phyloP scores from a whole-genome alignment of 805 yeast genomes.

The Nakazawaea ernobii region DNA sequence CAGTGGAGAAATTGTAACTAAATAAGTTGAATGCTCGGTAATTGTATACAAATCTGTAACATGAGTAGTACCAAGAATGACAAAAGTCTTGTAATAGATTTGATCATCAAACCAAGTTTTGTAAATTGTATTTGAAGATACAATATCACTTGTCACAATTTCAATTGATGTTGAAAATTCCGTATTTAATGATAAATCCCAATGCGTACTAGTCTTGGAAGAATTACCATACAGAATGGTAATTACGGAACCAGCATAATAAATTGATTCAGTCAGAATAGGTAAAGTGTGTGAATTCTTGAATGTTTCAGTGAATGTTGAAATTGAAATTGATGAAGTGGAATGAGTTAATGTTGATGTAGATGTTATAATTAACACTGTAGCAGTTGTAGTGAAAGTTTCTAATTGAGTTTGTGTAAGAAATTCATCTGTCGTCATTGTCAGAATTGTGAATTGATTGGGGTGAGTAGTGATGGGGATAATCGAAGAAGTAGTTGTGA shows the following conservation, averaged over 20 bases:
- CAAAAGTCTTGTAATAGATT: background rate
- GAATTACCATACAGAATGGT: background rate
- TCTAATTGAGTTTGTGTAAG: background rate
- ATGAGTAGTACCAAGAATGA: background rate
- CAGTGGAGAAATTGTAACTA: background rate
- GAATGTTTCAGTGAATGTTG: background rate
- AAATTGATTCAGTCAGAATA: background rate
- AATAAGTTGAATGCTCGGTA: background rate
- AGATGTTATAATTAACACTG: background rate
- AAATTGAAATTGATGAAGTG: background rate
- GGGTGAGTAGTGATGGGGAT: too few relatives aligned
- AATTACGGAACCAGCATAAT: background rate
- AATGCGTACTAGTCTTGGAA: too few relatives aligned
- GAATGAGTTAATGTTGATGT: background rate
- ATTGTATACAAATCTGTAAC: background rate
- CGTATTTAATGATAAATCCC: background rate
- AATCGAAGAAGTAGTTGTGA: slow-evolving; percentile 9
- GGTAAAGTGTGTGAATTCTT: background rate
- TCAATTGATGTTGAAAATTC: background rate
- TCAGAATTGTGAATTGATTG: too few relatives aligned
- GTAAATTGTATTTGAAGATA: background rate
- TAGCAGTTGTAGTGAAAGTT: slow-evolving; percentile 1
- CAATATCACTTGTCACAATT: background rate
- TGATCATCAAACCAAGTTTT: background rate
- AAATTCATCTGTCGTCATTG: slow-evolving; percentile 2